Evolutionary conservation across 1,139 yeast species (phyloP), one percentile per base, ranked within the genome.

Genomic region (Taphrina populina): DNA sequence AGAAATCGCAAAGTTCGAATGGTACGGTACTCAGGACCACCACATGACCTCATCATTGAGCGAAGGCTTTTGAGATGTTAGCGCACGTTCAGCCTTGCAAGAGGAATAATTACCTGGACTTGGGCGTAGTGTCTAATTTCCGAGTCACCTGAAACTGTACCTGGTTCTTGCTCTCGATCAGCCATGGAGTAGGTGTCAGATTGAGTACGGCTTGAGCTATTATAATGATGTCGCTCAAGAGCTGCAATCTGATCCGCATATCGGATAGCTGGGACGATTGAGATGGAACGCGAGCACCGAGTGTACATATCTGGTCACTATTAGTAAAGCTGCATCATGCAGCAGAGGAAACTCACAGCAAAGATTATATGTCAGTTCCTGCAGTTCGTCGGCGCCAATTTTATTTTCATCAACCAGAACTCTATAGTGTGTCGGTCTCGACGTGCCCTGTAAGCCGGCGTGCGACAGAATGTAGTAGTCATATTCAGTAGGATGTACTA

Each of bases 401-500:
- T 60, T 53, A 45, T 62, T 65, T 45, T 66, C 70, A 56, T 67
- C 70, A 40, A 64, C 61, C 24, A 67, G 51, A 32, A 67, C 70
- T 44, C 64, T 65, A 53, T 67, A 67, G 49, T 67, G 70, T 27
- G 68, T 69, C 6, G 70, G 70, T 34, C 67, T 63, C 5, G 69
- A 68, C 17, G 69, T 67, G 45, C 70, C 70, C 59, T 67, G 69
- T 26, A 67, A 60, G 2, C 69, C 69, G 44, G 66, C 66, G 57
- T 67, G 70, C 4, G 70, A 64, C 45, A 64, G 66, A 19, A 67
- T 59, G 51, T 35, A 45, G 58, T 67, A 67, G 52, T 67, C 70
- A 45, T 63, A 67, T 32, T 64, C 63, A 21, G 62, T 60, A 44
- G 67, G 64, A 21, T 68, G 66, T 1, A 69, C 65, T 11, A 67